A percentile compares a stretch with the other conserved stretches of the same genome.
Evolutionary conservation across 192 early-diverging fungal species (phyloP).

Genomic region (Diversispora eburnea): DNA sequence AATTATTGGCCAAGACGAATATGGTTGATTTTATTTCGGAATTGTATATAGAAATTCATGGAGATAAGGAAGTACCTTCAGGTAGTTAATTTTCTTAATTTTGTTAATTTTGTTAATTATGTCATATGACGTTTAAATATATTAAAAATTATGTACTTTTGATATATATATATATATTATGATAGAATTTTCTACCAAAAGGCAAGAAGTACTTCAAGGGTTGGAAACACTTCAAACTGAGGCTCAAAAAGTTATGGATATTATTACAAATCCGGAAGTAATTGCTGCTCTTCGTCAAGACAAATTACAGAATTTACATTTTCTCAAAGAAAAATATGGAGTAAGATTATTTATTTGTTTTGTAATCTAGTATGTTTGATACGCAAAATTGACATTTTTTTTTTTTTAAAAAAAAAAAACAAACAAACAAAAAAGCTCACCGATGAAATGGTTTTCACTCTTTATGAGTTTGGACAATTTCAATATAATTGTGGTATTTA

Average conservation of each 20-base stretch:
- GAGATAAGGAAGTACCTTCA: slow-evolving; percentile 68
- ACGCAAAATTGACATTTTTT: background rate
- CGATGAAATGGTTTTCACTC: slow-evolving; percentile 78
- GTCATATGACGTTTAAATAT: background rate
- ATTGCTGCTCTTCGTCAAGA: slow-evolving; percentile 87
- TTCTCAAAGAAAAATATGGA: slow-evolving; percentile 79
- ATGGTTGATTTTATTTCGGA: slow-evolving; percentile 93
- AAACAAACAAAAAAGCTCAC: slow-evolving; percentile 57
- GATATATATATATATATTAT: slow-evolving; percentile 13
- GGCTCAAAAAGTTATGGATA: slow-evolving; percentile 78
- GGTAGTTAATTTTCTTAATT: slow-evolving; percentile 43
- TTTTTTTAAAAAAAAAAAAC: background rate
- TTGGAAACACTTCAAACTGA: slow-evolving; percentile 73
- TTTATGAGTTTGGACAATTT: slow-evolving; percentile 87
- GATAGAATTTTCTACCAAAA: slow-evolving; percentile 63
- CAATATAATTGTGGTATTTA: slow-evolving; percentile 94
- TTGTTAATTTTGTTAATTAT: background rate
- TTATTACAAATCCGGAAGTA: slow-evolving; percentile 89
- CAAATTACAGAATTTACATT: slow-evolving; percentile 88
- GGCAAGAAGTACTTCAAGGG: slow-evolving; percentile 69
- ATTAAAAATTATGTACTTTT: background rate
- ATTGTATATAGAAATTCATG: slow-evolving; percentile 78
- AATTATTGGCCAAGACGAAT: slow-evolving; percentile 82
- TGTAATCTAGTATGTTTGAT: background rate
- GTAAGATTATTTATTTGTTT: slow-evolving; percentile 39